Base-by-base conservation (phyloP, 139 green algal species). In the Microglena sp. region DNA sequence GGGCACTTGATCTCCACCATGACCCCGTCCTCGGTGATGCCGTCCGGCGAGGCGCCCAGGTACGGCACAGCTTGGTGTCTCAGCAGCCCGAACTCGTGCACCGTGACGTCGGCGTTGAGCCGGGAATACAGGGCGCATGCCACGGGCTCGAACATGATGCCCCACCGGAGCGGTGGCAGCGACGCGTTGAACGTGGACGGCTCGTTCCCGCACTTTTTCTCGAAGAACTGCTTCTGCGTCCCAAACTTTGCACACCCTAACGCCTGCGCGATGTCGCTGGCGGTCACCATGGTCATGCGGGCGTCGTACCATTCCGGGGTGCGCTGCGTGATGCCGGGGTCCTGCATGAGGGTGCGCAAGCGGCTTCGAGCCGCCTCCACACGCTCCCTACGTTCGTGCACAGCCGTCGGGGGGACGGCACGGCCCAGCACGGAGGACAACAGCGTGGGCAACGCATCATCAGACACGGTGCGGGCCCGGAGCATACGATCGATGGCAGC, bases 301-400 rank as follows among this genome's bases (percentile, higher is more conserved):
- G 21, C 22, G 18, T 4, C 35, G 34, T 56, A 28, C 60, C 36
- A 66, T 29, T 55, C 60, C 24, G 31, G 53, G 88, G 35, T 95
- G 77, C 78, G 61, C 65, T 75, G 33, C 57, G 69, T 60, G 69
- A 88, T 27, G 18, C 18, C 59, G 34, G 32, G 33, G 33, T 24
- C 18, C 18, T 21, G 31, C 34, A 26, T 33, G 33, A 62, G n/a
- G 5, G n/a, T 7, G 55, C 5, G 28, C 26, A 62, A 29, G 5
- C 22, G 15, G 15, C 21, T n/a, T 18, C 50, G 50, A 6, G 6
- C 26, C 18, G 18, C 15, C 6, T 11, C 18, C 15, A 26, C 21
- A 6, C 21, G 50, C 22, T 21, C 50, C 11, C n/a, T n/a, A n/a
- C n/a, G n/a, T n/a, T n/a, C n/a, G n/a, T n/a, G n/a, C n/a, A n/a